Percentiles rank a stretch among this genome's conserved stretches.
Conservation (phyloP, 169 alveolate genomes). For the Cryptosporidium bovis region DNA sequence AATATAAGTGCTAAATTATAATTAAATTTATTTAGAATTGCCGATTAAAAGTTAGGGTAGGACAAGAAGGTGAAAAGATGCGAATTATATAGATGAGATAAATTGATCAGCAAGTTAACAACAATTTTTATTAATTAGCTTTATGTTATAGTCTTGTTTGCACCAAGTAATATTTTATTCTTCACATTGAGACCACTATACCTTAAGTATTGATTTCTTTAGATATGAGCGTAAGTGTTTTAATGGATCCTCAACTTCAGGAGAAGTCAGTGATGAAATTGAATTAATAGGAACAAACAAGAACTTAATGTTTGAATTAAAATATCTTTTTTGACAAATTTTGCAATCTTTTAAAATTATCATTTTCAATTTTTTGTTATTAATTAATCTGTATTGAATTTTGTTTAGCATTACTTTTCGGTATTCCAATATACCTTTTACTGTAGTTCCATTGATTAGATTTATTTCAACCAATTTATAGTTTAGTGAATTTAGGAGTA, state of each 20-base stretch:
- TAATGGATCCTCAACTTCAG: conserved; percentile 57
- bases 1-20: no score
- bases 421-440: conserved; percentile 47
- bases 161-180: no score
- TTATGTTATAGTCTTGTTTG: no score
- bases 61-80: no score
- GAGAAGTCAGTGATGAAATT: conserved; percentile 53
- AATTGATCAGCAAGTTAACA: no score
- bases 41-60: no score
- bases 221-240: conserved; percentile 18
- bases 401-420: conserved; percentile 21
- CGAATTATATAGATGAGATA: no score
- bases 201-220: conserved; percentile 20
- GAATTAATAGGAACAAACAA: conserved; percentile 59
- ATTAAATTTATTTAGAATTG: no score
- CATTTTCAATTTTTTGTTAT: conserved; percentile 43
- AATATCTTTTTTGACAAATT: not conserved
- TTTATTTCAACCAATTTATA: conserved; percentile 10
- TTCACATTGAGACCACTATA: not conserved
- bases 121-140: no score
- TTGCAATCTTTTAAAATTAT: conserved; percentile 17
- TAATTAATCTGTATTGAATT: conserved; percentile 13
- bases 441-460: conserved; percentile 46
- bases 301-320: not conserved
- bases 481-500: conserved; percentile 33